These are phyloP conservation scores for Plasmodium vinckei DNA, from an alignment of 169 alveolate species.

Conservation along the genomic window DNA sequence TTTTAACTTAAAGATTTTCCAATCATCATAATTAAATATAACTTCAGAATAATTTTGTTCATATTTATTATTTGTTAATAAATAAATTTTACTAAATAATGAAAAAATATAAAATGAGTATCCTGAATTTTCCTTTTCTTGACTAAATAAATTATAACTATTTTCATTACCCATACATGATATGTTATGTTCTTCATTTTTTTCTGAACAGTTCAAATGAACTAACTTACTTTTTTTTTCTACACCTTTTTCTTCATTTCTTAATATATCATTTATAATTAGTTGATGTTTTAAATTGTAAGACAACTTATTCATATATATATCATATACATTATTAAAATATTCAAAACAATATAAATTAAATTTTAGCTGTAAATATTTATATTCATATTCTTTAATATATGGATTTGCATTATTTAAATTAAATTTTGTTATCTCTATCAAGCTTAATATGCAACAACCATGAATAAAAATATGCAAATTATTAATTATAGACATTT, in stretches of 20 bases:
- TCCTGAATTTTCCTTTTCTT: not conserved
- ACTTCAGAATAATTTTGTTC: conserved; percentile 1
- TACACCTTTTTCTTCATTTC: not conserved
- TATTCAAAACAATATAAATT: conserved; percentile 24
- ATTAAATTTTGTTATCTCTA: conserved; percentile 29
- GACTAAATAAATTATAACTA: no score
- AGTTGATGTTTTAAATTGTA: conserved; percentile 37
- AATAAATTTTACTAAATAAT: conserved; percentile 16
- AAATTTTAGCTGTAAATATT: conserved; percentile 20
- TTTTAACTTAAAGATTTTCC: conserved; percentile 24
- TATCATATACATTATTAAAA: conserved; percentile 38
- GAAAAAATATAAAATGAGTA: conserved; percentile 44
- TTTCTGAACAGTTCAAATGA: conserved; percentile 35
- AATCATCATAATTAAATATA: conserved; percentile 36
- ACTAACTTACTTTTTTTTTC: not conserved
- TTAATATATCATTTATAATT: conserved; percentile 32
- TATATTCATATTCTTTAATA: conserved; percentile 37
- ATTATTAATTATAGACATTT: conserved; percentile 42
- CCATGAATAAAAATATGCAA: conserved; percentile 40
- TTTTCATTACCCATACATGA: not conserved
- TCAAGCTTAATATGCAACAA: conserved; percentile 26
- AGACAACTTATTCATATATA: conserved; percentile 17
- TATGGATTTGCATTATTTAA: not conserved
- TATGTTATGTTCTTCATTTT: not conserved
- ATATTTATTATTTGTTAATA: conserved; percentile 28